phyloP scores from a whole-genome alignment of 2,329 filamentous ascomycete species.

The Ambrosiella cleistominuta region DNA sequence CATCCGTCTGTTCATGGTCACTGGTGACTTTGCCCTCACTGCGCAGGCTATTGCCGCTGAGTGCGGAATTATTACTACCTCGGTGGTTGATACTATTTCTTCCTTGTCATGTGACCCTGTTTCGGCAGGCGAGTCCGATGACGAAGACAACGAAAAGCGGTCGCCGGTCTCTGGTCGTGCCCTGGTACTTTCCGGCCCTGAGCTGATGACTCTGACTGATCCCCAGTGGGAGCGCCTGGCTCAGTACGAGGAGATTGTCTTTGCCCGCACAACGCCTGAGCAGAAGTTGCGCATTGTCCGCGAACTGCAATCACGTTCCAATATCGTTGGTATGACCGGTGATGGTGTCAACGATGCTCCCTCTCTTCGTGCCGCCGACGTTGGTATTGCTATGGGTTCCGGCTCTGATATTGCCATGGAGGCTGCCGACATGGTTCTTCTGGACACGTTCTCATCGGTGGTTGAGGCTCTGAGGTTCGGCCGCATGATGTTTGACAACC shows the following conservation, averaged over 20 bases:
- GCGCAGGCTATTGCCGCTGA: slow-evolving; percentile 75
- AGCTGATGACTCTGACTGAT: slow-evolving; percentile 48
- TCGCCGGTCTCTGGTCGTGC: slow-evolving; percentile 23
- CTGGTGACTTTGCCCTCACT: slow-evolving; percentile 66
- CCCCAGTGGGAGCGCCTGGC: slow-evolving; percentile 51
- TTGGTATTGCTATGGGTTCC: slow-evolving; percentile 96
- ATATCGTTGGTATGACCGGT: slow-evolving; percentile 98
- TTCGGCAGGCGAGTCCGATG: slow-evolving; percentile 27
- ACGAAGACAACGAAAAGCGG: slow-evolving; percentile 15
- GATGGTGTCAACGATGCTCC: slow-evolving; percentile 98
- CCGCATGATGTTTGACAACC: slow-evolving; percentile 98
- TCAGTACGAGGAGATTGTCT: slow-evolving; percentile 58
- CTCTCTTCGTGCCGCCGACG: slow-evolving; percentile 94
- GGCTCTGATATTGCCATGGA: slow-evolving; percentile 95
- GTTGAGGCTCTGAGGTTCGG: slow-evolving; percentile 97
- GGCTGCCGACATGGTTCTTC: slow-evolving; percentile 94
- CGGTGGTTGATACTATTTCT: slow-evolving; percentile 34
- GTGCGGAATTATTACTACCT: slow-evolving; percentile 57
- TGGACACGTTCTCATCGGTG: slow-evolving; percentile 96
- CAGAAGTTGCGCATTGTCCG: slow-evolving; percentile 97
- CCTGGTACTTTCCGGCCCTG: slow-evolving; percentile 46
- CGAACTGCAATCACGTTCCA: slow-evolving; percentile 75
- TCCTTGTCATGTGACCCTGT: slow-evolving; percentile 40
- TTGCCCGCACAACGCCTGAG: slow-evolving; percentile 84
- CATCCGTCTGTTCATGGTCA: slow-evolving; percentile 94